Percentiles rank a stretch among this genome's conserved stretches.
Evolutionary conservation across 805 yeast genomes (phyloP).

Genomic region (Zygosaccharomyces pseudorouxii): DNA sequence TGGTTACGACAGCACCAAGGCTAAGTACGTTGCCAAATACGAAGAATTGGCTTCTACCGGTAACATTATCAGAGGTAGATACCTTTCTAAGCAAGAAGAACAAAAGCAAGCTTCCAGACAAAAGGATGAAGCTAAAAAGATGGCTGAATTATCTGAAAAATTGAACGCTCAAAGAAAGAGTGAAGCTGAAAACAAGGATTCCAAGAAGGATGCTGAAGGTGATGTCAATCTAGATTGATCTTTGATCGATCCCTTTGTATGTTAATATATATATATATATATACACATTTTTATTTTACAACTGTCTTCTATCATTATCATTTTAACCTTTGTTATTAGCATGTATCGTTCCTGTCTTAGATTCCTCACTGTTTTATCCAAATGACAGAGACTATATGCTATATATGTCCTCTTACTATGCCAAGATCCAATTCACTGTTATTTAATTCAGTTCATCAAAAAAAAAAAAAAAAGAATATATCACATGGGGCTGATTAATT

Average conservation of each 20-base stretch:
- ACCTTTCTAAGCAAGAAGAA: constrained; percentile 90
- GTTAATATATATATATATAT: not conserved
- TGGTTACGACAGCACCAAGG: constrained; percentile 94
- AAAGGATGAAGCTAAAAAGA: constrained; percentile 82
- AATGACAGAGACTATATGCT: not conserved
- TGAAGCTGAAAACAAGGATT: constrained; percentile 34
- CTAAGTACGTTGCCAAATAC: constrained; percentile 93
- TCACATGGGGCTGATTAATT: not conserved
- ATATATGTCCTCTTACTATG: not conserved
- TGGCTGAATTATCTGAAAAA: constrained; percentile 78
- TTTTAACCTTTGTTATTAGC: not conserved
- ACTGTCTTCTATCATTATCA: not conserved
- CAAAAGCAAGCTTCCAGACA: constrained; percentile 83
- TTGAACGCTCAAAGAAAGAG: constrained; percentile 74
- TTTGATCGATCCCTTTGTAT: not conserved
- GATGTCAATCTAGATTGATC: constrained; percentile 37
- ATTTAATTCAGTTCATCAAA: no score
- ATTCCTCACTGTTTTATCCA: not conserved
- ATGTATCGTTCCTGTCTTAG: no score
- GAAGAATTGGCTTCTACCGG: constrained; percentile 95
- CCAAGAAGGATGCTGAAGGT: constrained; percentile 37
- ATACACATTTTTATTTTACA: constrained; percentile 6
- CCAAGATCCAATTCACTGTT: not conserved
- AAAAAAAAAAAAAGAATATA: not conserved
- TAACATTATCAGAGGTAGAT: constrained; percentile 93